phyloP scores from a whole-genome alignment of 306 rosid species.

The Gleditsia sinensis region DNA sequence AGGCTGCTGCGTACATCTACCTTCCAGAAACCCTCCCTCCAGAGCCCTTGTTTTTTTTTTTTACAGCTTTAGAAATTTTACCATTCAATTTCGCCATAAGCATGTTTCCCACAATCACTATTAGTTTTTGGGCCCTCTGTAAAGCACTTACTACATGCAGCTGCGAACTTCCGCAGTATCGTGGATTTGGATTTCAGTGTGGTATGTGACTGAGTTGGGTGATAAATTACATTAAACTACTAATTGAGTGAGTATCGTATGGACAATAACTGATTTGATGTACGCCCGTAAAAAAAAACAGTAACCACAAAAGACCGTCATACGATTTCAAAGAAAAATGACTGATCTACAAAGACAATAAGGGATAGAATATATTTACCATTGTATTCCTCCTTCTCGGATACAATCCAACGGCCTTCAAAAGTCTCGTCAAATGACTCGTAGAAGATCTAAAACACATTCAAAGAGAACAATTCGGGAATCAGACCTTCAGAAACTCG shows the following conservation, averaged over 20 bases:
- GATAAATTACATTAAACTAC: no score
- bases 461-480: neutral
- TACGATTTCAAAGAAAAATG: neutral
- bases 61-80: neutral
- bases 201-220: neutral
- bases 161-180: neutral
- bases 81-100: neutral
- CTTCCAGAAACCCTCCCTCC: no score
- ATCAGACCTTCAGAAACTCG: neutral
- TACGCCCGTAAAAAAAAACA: neutral
- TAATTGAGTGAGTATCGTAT: neutral
- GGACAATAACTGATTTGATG: neutral
- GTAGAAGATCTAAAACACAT: slow-evolving; percentile 63
- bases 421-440: slow-evolving; percentile 82
- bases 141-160: neutral
- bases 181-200: neutral
- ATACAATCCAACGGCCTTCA: slow-evolving; percentile 78
- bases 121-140: neutral
- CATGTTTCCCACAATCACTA: neutral
- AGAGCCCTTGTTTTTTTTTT: no score
- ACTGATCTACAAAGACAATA: neutral
- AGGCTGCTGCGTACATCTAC: no score
- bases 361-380: slow-evolving; percentile 41
- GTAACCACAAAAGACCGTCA: neutral
- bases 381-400: slow-evolving; percentile 67